These are phyloP conservation scores for Ganoderma lucidum DNA, from an alignment of 1,284 basidiomycete genomes.

Conservation along the genomic window DNA sequence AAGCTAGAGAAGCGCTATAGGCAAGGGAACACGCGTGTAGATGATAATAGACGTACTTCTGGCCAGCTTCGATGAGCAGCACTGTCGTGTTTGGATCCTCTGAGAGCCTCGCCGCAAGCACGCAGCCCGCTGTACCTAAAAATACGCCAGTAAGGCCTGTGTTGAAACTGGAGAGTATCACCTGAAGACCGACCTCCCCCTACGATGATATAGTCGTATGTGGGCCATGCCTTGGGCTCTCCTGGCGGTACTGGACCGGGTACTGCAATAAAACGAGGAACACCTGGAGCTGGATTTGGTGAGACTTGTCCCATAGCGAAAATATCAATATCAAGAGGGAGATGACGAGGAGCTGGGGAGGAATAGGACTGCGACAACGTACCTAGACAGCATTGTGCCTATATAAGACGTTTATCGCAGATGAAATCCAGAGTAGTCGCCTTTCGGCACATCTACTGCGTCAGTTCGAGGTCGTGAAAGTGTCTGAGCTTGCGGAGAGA, in stretches of 20 bases:
- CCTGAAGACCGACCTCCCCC: neutral
- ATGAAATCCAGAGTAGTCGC: neutral
- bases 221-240: constrained; percentile 3
- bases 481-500: neutral
- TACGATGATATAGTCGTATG: constrained; percentile 5
- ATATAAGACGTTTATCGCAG: neutral
- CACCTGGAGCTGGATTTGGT: neutral
- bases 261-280: constrained; percentile 4
- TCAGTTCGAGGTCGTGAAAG: neutral
- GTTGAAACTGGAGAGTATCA: too few relatives aligned
- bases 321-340: neutral
- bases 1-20: neutral
- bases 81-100: constrained; percentile 13
- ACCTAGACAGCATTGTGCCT: neutral
- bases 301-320: neutral
- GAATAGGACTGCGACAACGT: neutral
- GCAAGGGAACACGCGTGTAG: neutral
- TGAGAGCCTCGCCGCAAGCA: constrained; percentile 17
- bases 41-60: neutral
- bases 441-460: neutral
- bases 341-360: neutral
- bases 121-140: constrained; percentile 24
- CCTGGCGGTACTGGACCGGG: neutral
- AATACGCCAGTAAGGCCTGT: neutral
- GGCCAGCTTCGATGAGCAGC: constrained; percentile 17